These are phyloP conservation scores for Xylariaceae sp. DNA, from an alignment of 2,329 filamentous ascomycete species.

Conservation along the genomic window DNA sequence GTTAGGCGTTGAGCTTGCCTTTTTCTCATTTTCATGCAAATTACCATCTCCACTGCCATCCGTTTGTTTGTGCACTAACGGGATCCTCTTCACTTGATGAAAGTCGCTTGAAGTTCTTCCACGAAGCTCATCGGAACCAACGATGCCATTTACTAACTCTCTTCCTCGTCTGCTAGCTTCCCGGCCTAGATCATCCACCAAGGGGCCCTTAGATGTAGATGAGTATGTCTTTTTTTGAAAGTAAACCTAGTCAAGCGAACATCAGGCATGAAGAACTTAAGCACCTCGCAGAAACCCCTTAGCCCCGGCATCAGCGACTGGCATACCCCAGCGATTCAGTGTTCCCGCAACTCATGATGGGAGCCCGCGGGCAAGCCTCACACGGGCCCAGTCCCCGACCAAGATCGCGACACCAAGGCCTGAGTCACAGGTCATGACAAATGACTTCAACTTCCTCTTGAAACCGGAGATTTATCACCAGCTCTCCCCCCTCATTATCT, in stretches of 20 bases:
- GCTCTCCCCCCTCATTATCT: slow-evolving; percentile 58
- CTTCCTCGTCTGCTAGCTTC: slow-evolving; percentile 38
- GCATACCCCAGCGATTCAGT: slow-evolving; percentile 25
- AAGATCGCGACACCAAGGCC: slow-evolving; percentile 14
- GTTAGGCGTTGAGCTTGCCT: neutral
- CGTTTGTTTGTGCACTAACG: neutral
- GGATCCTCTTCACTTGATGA: neutral
- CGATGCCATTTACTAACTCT: slow-evolving; percentile 27
- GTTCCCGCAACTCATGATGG: slow-evolving; percentile 18
- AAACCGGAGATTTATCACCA: slow-evolving; percentile 78
- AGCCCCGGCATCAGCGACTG: slow-evolving; percentile 21
- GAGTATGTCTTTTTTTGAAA: slow-evolving; percentile 51
- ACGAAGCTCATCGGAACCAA: neutral
- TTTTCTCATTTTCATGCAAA: neutral
- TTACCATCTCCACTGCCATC: neutral
- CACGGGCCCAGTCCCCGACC: slow-evolving; percentile 20
- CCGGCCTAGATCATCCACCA: slow-evolving; percentile 64
- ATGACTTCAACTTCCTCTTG: slow-evolving; percentile 76
- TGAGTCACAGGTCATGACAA: slow-evolving; percentile 37
- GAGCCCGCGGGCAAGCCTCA: slow-evolving; percentile 23
- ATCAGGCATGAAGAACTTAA: slow-evolving; percentile 6
- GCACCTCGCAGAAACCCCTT: slow-evolving; percentile 20
- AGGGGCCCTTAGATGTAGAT: slow-evolving; percentile 69
- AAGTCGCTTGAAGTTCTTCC: neutral
- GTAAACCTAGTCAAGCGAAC: slow-evolving; percentile 8